Conservation (phyloP, 2,329 filamentous ascomycete genomes). For the Aspergillus ustus region DNA sequence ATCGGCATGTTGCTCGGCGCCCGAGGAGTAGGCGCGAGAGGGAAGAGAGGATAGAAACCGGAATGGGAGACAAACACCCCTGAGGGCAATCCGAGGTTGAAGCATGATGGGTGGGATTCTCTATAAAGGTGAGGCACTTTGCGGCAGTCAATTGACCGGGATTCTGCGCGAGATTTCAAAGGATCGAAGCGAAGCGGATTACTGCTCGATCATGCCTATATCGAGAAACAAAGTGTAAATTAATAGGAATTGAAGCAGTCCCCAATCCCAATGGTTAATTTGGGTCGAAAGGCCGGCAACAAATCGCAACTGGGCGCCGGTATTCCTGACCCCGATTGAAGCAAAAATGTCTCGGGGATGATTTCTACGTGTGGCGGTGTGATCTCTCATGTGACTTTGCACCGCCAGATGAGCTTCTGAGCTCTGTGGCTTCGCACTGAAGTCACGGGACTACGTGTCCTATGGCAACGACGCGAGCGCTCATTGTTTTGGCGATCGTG, state of each 20-base stretch:
- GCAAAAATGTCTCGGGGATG: constrained; percentile 30
- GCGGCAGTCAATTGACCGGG: constrained; percentile 13
- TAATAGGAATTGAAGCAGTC: constrained; percentile 7
- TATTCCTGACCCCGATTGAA: constrained; percentile 10
- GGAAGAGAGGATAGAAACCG: constrained; percentile 51
- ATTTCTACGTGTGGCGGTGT: constrained; percentile 25
- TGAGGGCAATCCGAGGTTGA: constrained; percentile 66
- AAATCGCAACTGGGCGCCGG: constrained; percentile 11
- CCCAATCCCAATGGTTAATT: constrained; percentile 4
- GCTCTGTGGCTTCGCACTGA: constrained; percentile 9
- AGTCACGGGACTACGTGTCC: constrained; percentile 26
- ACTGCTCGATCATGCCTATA: constrained; percentile 22
- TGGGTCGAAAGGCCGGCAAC: constrained; percentile 17
- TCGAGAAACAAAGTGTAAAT: background rate
- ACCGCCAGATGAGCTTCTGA: constrained; percentile 21
- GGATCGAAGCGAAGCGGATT: constrained; percentile 4
- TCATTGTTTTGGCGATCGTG: constrained; percentile 25
- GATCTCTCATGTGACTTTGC: constrained; percentile 22
- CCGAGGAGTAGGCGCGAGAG: constrained; percentile 59
- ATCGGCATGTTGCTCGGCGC: constrained; percentile 41
- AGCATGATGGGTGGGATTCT: constrained; percentile 57
- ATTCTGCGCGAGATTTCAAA: constrained; percentile 1
- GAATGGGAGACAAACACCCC: constrained; percentile 54
- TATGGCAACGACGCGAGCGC: constrained; percentile 36
- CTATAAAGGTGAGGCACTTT: background rate